Evolutionary conservation across 257 asterid species (phyloP).

Genomic region (Fraxinus anomala): DNA sequence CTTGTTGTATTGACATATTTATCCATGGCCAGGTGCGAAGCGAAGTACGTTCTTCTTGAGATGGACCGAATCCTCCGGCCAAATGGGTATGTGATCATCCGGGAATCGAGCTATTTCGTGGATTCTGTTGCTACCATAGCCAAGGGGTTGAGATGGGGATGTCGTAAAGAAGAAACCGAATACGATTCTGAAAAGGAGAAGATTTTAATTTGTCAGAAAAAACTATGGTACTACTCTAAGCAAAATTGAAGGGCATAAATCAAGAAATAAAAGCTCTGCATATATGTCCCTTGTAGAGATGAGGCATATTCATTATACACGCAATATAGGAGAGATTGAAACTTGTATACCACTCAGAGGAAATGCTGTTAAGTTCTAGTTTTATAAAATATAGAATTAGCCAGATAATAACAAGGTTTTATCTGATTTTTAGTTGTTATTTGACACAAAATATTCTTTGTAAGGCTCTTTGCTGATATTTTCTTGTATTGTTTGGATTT

Average conservation of each 20-base stretch:
- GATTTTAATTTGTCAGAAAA: constrained; percentile 92
- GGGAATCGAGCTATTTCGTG: constrained; percentile 72
- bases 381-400: constrained; percentile 36
- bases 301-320: constrained; percentile 29
- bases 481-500: constrained; percentile 28
- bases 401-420: constrained; percentile 39
- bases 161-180: constrained; percentile 84
- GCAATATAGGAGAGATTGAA: constrained; percentile 37
- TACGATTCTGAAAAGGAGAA: constrained; percentile 65
- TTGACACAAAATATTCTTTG: constrained; percentile 47
- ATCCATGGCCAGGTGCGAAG: constrained; percentile 69
- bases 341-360: constrained; percentile 29
- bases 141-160: constrained; percentile 91
- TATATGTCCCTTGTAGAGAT: constrained; percentile 33
- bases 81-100: constrained; percentile 74
- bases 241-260: constrained; percentile 43
- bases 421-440: constrained; percentile 21
- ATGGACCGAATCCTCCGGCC: constrained; percentile 97
- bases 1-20: background rate
- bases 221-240: constrained; percentile 86
- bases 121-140: constrained; percentile 70
- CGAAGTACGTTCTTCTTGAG: constrained; percentile 87
- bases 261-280: constrained; percentile 8
- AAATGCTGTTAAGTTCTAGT: constrained; percentile 15
- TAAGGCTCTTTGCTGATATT: constrained; percentile 31